Evolutionary conservation across 2,329 filamentous ascomycete genomes (phyloP).

Genomic region (Thielaviopsis populi): DNA sequence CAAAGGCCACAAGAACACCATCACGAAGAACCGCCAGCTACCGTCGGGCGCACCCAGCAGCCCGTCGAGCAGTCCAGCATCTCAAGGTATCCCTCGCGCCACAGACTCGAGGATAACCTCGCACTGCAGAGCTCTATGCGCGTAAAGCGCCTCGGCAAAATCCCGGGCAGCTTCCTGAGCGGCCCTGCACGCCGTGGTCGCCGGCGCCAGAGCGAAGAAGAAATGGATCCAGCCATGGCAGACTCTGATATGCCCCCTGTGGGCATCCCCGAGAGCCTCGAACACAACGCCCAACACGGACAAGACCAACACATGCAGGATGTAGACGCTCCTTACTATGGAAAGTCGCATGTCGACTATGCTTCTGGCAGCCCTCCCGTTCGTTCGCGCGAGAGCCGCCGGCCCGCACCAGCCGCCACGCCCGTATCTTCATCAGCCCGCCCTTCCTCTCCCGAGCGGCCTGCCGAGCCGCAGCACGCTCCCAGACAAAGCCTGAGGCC

Average conservation of each 20-base stretch:
- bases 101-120: conserved; percentile 44
- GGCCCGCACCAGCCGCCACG: conserved; percentile 22
- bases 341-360: conserved; percentile 27
- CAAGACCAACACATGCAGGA: conserved; percentile 21
- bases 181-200: conserved; percentile 65
- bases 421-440: conserved; percentile 46
- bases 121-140: conserved; percentile 60
- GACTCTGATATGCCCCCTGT: conserved; percentile 26
- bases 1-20: neutral
- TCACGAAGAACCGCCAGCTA: conserved; percentile 9
- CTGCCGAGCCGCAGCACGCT: neutral
- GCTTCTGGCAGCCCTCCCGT: conserved; percentile 43
- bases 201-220: conserved; percentile 52
- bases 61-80: conserved; percentile 21
- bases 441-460: conserved; percentile 30
- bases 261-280: conserved; percentile 27
- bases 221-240: conserved; percentile 30
- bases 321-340: conserved; percentile 31
- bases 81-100: conserved; percentile 36
- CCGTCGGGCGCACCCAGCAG: conserved; percentile 6
- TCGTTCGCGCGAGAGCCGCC: conserved; percentile 27
- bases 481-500: conserved; percentile 18
- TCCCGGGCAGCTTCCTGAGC: conserved; percentile 62
- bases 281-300: conserved; percentile 29
- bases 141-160: conserved; percentile 60